A percentile compares a stretch with the other conserved stretches of the same genome.
Evolutionary conservation across 768 basidiomycete species (phyloP).

Genomic region (Amanita exitialis): DNA sequence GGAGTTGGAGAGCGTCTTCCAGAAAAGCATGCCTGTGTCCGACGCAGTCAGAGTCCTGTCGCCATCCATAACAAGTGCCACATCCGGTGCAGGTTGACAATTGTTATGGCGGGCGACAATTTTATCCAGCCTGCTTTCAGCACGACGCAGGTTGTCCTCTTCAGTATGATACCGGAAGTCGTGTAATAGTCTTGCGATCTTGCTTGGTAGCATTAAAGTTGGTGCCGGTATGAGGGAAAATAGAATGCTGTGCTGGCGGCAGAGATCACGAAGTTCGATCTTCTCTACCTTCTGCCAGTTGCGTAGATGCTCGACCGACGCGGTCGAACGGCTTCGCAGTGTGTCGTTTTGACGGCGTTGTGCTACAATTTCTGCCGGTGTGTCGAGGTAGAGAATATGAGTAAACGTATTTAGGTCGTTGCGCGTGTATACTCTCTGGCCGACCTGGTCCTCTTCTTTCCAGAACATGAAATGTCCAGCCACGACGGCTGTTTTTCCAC

Average conservation of each 20-base stretch:
- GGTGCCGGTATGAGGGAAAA: slow-evolving; percentile 10
- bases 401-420: slow-evolving; percentile 11
- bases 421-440: slow-evolving; percentile 11
- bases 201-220: slow-evolving; percentile 3
- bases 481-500: slow-evolving; percentile 12
- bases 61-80: slow-evolving; percentile 14
- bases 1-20: slow-evolving; percentile 8
- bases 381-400: slow-evolving; percentile 14
- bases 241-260: slow-evolving; percentile 12
- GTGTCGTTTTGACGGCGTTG: slow-evolving; percentile 11
- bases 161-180: slow-evolving; percentile 10
- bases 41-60: slow-evolving; percentile 13
- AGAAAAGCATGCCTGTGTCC: slow-evolving; percentile 15
- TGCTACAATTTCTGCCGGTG: slow-evolving; percentile 10
- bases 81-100: slow-evolving; percentile 2
- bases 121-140: slow-evolving; percentile 10
- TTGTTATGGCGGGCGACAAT: slow-evolving; percentile 2
- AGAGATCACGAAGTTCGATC: slow-evolving; percentile 12
- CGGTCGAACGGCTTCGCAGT: slow-evolving; percentile 7
- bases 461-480: slow-evolving; percentile 16
- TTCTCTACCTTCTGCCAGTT: slow-evolving; percentile 13
- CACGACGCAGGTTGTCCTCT: slow-evolving; percentile 11
- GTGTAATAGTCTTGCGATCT: slow-evolving; percentile 10
- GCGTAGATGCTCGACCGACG: slow-evolving; percentile 11
- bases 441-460: slow-evolving; percentile 10